Base-by-base conservation (phyloP, 2,329 filamentous ascomycete genomes). In the Trichophyton rubrum region DNA sequence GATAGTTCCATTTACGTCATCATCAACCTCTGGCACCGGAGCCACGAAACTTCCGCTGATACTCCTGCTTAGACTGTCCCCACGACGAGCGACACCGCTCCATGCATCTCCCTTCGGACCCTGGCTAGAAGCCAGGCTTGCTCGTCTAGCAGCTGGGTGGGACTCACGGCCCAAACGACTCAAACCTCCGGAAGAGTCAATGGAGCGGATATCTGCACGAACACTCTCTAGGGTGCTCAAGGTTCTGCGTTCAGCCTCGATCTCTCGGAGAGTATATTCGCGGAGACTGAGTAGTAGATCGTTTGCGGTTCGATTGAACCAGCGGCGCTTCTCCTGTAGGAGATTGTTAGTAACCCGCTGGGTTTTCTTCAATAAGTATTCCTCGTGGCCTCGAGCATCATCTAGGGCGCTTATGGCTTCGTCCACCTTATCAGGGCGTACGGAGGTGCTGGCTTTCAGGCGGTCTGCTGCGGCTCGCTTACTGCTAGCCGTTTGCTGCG, bases 101-200 rank as follows among this genome's bases (percentile, higher is more conserved):
- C 93, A 99, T 15, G 93, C 87, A 73, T 99, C 93, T n/a, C 93
- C 93, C 77, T 95, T 95, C 57, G 93, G 92, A 0, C 93, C 93
- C 75, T 99, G 93, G 68, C 88, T 93, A 55, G 89, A 88, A 15
- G 89, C 88, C 66, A 96, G 75, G 73, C 85, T 92, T 27, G 86
- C 76, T 63, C 92, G 85, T 60, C 93, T 84, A 33, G 77, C 75
- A 3, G 85, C 77, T 1, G 93, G 92, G 71, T 96, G 90, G 15
- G 88, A 79, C 75, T 99, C 93, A 62, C 93, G 85, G 47, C 93
- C 93, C 38, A 99, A 81, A 47, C 93, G 84, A 68, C 88, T 93
- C 53, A 99, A 82, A 9, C 93, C 93, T 60, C 93, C 93, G 5
- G 88, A 91, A 41, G 87, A 81, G 74, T 99, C 93, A 68, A 99